phyloP scores from a whole-genome alignment of 768 basidiomycete genomes.

The Lactarius sp. region DNA sequence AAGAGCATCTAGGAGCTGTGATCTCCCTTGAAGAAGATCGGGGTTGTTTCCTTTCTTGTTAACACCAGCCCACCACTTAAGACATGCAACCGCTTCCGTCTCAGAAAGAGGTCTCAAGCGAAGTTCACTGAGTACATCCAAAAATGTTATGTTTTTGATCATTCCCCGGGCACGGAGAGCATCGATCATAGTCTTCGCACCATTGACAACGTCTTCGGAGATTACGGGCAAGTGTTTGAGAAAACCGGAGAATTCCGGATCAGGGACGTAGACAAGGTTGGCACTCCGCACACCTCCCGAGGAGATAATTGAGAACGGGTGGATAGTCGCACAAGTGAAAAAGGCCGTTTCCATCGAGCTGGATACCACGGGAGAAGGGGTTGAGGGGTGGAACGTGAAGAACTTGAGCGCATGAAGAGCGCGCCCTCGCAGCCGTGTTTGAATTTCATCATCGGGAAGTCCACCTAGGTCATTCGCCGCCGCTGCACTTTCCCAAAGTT shows the following conservation, averaged over 20 bases:
- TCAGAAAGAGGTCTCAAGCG: conserved; percentile 62
- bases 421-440: conserved; percentile 49
- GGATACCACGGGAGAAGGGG: conserved; percentile 79
- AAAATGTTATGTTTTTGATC: conserved; percentile 69
- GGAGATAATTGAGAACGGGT: conserved; percentile 66
- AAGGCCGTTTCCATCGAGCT: conserved; percentile 68
- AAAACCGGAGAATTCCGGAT: conserved; percentile 65
- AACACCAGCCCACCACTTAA: conserved; percentile 77
- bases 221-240: conserved; percentile 73
- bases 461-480: conserved; percentile 29
- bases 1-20: conserved; percentile 65
- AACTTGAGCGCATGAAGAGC: conserved; percentile 80
- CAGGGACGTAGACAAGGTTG: conserved; percentile 66
- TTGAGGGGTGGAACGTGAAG: conserved; percentile 85
- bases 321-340: conserved; percentile 54
- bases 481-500: conserved; percentile 53
- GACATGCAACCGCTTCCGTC: conserved; percentile 71
- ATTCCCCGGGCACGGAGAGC: conserved; percentile 56
- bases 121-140: conserved; percentile 79
- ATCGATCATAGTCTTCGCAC: conserved; percentile 56
- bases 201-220: conserved; percentile 52
- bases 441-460: conserved; percentile 39
- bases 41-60: conserved; percentile 36
- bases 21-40: conserved; percentile 44
- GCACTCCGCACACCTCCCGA: conserved; percentile 65